These are phyloP conservation scores for Hondaea fermentalgiana DNA, from an alignment of 108 stramenopile species.

Conservation along the genomic window DNA sequence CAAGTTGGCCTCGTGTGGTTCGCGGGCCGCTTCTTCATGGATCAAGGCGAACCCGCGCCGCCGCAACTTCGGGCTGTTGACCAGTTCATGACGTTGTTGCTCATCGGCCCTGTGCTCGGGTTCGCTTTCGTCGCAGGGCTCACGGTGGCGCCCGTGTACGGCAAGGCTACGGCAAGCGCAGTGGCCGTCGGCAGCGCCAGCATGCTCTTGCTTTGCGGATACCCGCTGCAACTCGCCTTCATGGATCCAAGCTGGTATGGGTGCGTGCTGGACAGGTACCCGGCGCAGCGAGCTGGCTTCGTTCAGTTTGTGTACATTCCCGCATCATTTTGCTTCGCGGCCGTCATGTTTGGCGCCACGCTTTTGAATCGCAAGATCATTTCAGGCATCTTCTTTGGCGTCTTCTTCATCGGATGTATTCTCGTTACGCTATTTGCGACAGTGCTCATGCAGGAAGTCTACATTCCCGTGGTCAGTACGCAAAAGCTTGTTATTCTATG, in stretches of 20 bases:
- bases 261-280: not conserved
- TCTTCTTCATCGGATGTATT: not conserved
- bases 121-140: not conserved
- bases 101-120: not conserved
- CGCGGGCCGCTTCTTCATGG: not conserved
- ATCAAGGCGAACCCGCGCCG: too few species aligned
- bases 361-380: not conserved
- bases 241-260: not conserved
- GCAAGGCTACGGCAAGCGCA: not conserved
- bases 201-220: not conserved
- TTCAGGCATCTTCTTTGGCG: not conserved
- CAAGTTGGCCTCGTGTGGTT: not conserved
- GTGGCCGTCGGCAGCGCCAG: not conserved
- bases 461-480: not conserved
- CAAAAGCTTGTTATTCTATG: not conserved
- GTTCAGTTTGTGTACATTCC: not conserved
- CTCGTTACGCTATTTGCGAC: not conserved
- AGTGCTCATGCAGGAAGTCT: not conserved
- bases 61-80: not conserved
- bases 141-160: not conserved
- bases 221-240: not conserved
- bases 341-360: not conserved
- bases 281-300: not conserved
- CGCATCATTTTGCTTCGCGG: not conserved
- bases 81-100: not conserved